Base-by-base conservation (phyloP, 163 green algal genomes). In the Scenedesmus sp. region DNA sequence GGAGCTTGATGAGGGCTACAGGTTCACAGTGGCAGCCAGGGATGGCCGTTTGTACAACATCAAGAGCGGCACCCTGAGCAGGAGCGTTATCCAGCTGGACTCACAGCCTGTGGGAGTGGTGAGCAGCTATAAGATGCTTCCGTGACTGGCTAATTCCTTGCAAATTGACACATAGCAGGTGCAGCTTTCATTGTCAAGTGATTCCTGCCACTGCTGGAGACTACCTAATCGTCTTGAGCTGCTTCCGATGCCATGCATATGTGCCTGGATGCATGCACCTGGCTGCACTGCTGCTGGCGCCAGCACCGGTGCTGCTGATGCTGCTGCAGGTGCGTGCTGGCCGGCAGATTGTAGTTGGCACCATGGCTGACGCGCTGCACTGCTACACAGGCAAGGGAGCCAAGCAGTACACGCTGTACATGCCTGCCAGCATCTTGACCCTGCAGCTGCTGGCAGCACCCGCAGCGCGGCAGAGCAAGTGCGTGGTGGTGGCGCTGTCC, bases 351-450 rank as follows among this genome's bases (percentile, higher is more conserved):
- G 37, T 96, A 13, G 94, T 97, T 3, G 95, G 92, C 65, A 97
- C 94, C 94, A 97, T 97, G 94, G 96, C 96, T 91, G 93, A 96
- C 73, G 92, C 91, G 9, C 81, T 98, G 53, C 94, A 97, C 93
- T 92, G 81, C 80, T 98, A 96, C 94, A 87, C 89, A 51, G 76
- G 93, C 83, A 96, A 93, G 90, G 94, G 95, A 37, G 94, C 93
- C 92, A 95, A 96, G 93, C 81, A 79, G 65, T 97, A 95, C 93
- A 94, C 83, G 61, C 82, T 97, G 30, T 95, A 96, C 94, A 90
- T 96, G 91, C 95, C 94, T 40, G 82, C 92, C 12, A 82, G 90
- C 83, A 94, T 97, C 61, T 72, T 96, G 18, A 53, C 81, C 80
- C 95, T 97, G 92, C 93, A 96, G 90, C 84, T 88, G 42, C 90